Evolutionary conservation across 352 stramenopile genomes (phyloP), one percentile per base, ranked within the genome.

Genomic region (Globisporangium echinulatum): DNA sequence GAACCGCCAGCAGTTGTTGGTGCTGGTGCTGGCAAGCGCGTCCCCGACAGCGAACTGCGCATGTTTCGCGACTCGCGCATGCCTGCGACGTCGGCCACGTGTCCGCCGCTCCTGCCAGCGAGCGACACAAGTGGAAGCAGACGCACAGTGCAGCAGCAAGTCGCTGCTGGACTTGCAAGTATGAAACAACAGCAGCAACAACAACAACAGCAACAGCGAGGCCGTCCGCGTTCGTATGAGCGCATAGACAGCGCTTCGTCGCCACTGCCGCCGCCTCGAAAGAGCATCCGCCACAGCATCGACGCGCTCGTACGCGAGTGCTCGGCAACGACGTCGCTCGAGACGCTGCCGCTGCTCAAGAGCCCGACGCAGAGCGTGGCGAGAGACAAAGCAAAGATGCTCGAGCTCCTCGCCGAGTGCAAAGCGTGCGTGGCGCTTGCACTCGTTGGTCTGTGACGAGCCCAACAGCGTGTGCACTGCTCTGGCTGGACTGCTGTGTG

Each of bases 61-160:
- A 89, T 89, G 77, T 87, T 89, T 67, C 68, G 73, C 37, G 14
- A 51, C 39, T 64, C 51, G 38, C 52, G 52, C 40, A 51, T 64
- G 48, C 59, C 38, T 51, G 54, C 10, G 9, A 44, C 40, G 15
- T 56, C 38, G 37, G 9, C 44, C 8, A 64, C 51, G 25, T 59
- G 44, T 43, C 59, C 59, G 3, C 54, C 58, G 9, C 50, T 68
- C 7, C 56, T 66, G 15, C 59, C 65, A 42, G 10, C 50, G 6
- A 44, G 57, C 37, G 9, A 54, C 8, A 25, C 40, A 6, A 38
- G 33, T 37, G 50, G 40, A 5, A 10, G 37, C 15, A 10, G 46
- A 36, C 15, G 46, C 17, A 17, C 6, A 43, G 46, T 7, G 17
- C 36, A 39, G 39, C 13, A 56, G 25, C 47, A 49, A 19, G 15